Percentiles rank a stretch among this genome's conserved stretches.
phyloP scores from a whole-genome alignment of 2,329 filamentous ascomycete genomes.

The Fusarium sp. region DNA sequence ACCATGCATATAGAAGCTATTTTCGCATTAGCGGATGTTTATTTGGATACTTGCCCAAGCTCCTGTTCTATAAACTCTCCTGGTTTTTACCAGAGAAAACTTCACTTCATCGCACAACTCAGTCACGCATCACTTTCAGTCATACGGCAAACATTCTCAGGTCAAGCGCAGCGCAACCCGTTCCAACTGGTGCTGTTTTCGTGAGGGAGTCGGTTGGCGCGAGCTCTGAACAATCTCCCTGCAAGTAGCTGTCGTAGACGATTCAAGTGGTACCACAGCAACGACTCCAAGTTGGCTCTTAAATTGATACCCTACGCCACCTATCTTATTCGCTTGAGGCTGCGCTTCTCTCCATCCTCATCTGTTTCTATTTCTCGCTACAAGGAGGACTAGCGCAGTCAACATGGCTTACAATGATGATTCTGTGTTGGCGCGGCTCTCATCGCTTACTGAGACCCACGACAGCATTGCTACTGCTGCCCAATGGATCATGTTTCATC shows the following conservation, averaged over 20 bases:
- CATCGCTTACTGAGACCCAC: constrained; percentile 95
- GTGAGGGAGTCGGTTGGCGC: constrained; percentile 23
- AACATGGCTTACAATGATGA: constrained; percentile 95
- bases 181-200: constrained; percentile 17
- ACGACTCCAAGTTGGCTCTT: constrained; percentile 36
- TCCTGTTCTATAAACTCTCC: constrained; percentile 37
- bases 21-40: constrained; percentile 37
- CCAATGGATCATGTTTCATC: constrained; percentile 99
- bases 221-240: constrained; percentile 38
- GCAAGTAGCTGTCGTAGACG: constrained; percentile 47
- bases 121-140: constrained; percentile 31
- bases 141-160: constrained; percentile 28
- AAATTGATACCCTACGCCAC: constrained; percentile 34
- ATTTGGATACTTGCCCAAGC: constrained; percentile 39
- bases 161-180: constrained; percentile 7
- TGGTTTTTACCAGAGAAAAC: constrained; percentile 41
- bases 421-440: constrained; percentile 93
- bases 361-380: background rate
- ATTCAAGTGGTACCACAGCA: constrained; percentile 45
- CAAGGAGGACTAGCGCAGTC: background rate
- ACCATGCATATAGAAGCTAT: constrained; percentile 42
- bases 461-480: constrained; percentile 96
- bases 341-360: background rate
- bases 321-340: constrained; percentile 10
- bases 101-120: constrained; percentile 33